Percentiles rank a stretch among this genome's conserved stretches.
These are phyloP conservation scores for Theobroma cacao DNA, from an alignment of 345 rosid species.

Conservation along the genomic window DNA sequence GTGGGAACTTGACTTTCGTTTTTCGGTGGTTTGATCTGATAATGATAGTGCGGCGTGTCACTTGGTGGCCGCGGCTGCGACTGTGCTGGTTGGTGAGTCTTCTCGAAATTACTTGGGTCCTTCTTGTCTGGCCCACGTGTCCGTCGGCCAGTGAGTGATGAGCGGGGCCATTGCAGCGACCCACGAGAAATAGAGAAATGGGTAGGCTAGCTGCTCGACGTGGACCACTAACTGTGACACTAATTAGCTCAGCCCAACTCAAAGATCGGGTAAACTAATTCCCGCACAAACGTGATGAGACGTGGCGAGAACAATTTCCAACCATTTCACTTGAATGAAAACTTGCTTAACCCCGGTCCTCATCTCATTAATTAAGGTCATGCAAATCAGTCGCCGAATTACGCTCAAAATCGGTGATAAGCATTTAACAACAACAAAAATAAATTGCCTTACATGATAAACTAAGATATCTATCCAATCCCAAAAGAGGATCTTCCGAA, in stretches of 20 bases:
- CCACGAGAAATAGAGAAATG: background rate
- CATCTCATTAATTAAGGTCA: background rate
- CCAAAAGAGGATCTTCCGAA: too few relatives aligned
- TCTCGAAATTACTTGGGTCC: slow-evolving; percentile 13
- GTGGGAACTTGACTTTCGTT: slow-evolving; percentile 2
- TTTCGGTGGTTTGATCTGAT: background rate
- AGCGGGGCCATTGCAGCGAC: background rate
- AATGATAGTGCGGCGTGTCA: background rate
- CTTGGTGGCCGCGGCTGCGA: background rate
- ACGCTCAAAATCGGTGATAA: background rate
- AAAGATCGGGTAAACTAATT: background rate
- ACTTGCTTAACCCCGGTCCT: background rate
- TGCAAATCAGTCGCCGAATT: background rate
- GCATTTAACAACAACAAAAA: too few relatives aligned
- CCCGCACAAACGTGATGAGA: background rate
- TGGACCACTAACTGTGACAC: background rate
- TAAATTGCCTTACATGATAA: too few relatives aligned
- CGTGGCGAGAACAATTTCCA: background rate
- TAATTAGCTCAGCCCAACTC: background rate
- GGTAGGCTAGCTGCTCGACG: background rate
- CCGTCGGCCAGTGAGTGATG: background rate
- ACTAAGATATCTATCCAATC: too few relatives aligned
- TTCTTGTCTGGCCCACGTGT: background rate
- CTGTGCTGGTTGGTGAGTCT: background rate
- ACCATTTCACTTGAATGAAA: background rate